These are phyloP conservation scores for Talaromyces marneffei DNA, from an alignment of 2,329 filamentous ascomycete genomes.

Conservation along the genomic window DNA sequence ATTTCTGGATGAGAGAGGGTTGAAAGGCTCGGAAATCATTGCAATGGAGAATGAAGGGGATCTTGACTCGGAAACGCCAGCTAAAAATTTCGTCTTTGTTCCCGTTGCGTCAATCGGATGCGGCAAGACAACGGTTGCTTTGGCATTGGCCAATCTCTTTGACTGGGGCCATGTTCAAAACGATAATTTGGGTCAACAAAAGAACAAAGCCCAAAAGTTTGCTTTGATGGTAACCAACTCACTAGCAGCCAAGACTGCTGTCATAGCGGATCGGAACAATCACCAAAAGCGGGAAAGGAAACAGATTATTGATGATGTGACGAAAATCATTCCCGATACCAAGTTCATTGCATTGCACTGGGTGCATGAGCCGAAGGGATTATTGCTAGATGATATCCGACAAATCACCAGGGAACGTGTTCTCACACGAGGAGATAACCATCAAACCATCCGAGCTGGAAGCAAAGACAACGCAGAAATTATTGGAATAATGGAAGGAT, in stretches of 20 bases:
- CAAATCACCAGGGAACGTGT: slow-evolving; percentile 72
- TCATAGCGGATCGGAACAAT: slow-evolving; percentile 92
- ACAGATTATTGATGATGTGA: slow-evolving; percentile 77
- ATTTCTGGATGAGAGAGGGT: slow-evolving; percentile 74
- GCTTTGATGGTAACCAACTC: slow-evolving; percentile 62
- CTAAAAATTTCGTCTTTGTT: slow-evolving; percentile 69
- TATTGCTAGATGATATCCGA: slow-evolving; percentile 65
- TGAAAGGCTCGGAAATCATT: slow-evolving; percentile 86
- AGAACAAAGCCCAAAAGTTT: slow-evolving; percentile 69
- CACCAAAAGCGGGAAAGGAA: slow-evolving; percentile 80
- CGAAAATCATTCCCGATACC: slow-evolving; percentile 54
- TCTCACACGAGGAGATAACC: slow-evolving; percentile 82
- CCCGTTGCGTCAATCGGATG: slow-evolving; percentile 92
- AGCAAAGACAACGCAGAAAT: slow-evolving; percentile 68
- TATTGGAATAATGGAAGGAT: slow-evolving; percentile 89
- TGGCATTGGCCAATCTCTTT: slow-evolving; percentile 77
- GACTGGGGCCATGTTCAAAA: slow-evolving; percentile 93
- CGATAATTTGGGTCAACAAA: slow-evolving; percentile 81
- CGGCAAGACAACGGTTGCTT: slow-evolving; percentile 87
- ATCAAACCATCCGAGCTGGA: slow-evolving; percentile 91
- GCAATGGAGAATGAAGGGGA: slow-evolving; percentile 53
- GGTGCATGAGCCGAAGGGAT: slow-evolving; percentile 61
- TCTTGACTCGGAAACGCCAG: slow-evolving; percentile 42
- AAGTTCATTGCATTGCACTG: slow-evolving; percentile 83
- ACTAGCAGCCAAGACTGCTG: slow-evolving; percentile 61